A percentile compares a stretch with the other conserved stretches of the same genome.
phyloP scores from a whole-genome alignment of 257 asterid genomes.

The Solanum rostratum region DNA sequence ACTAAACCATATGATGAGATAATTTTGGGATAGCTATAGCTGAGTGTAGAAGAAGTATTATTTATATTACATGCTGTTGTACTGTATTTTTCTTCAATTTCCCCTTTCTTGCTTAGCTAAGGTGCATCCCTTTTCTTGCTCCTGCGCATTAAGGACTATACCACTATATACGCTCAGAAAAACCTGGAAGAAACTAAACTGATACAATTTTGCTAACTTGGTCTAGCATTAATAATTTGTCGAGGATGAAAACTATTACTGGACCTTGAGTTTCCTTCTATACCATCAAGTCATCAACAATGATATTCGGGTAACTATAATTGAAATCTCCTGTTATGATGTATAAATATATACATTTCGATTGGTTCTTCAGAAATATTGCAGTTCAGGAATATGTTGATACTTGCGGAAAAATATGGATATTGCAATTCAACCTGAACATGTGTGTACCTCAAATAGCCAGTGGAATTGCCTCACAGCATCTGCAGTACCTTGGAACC shows the following conservation, averaged over 20 bases:
- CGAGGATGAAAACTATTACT: background rate
- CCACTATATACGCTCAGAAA: no score
- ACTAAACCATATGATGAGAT: background rate
- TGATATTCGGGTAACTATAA: background rate
- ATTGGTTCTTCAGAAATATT: background rate
- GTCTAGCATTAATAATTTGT: background rate
- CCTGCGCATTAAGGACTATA: no score
- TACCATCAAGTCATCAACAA: background rate
- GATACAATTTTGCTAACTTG: background rate
- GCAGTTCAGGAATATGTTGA: background rate
- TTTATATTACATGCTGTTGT: background rate
- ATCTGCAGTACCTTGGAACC: slow-evolving; percentile 99
- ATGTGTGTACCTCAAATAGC: slow-evolving; percentile 78
- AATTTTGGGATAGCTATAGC: background rate
- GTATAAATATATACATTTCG: background rate
- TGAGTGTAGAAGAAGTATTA: background rate
- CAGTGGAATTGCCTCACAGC: slow-evolving; percentile 95
- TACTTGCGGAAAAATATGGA: background rate
- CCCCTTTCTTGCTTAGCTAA: no score
- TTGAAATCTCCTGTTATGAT: background rate
- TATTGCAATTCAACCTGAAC: no score
- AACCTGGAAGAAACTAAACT: background rate
- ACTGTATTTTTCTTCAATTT: background rate
- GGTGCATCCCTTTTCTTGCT: no score
- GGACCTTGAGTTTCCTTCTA: background rate